These are phyloP conservation scores for Cladophialophora immunda DNA, from an alignment of 2,329 filamentous ascomycete genomes.

Conservation along the genomic window DNA sequence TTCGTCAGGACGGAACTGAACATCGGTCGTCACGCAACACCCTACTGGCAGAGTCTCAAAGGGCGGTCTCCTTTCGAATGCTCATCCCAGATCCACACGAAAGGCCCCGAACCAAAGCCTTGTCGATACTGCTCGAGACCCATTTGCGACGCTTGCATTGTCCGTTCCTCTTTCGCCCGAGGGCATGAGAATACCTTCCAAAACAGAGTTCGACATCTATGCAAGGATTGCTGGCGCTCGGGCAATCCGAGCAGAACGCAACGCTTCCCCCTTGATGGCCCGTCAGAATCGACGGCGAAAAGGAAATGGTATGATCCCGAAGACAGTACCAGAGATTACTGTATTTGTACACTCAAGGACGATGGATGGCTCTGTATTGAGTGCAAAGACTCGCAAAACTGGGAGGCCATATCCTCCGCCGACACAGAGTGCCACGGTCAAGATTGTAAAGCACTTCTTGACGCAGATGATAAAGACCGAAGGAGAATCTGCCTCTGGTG, in stretches of 20 bases:
- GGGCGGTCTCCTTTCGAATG: constrained; percentile 40
- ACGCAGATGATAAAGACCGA: constrained; percentile 41
- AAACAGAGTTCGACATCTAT: constrained; percentile 44
- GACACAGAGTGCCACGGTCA: constrained; percentile 41
- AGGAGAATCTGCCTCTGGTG: constrained; percentile 47
- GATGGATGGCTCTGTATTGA: constrained; percentile 44
- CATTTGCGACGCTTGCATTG: constrained; percentile 46
- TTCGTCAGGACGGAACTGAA: constrained; percentile 37
- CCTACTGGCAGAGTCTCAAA: constrained; percentile 45
- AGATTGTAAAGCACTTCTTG: constrained; percentile 39
- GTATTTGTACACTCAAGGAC: constrained; percentile 41
- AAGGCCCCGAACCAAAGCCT: constrained; percentile 36
- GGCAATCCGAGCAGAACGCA: constrained; percentile 41
- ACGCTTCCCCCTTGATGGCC: constrained; percentile 37
- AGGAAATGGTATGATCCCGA: constrained; percentile 32
- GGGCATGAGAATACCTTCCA: constrained; percentile 44
- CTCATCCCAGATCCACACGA: constrained; percentile 41
- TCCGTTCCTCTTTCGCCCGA: constrained; percentile 42
- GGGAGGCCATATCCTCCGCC: constrained; percentile 34
- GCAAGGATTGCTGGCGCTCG: constrained; percentile 43
- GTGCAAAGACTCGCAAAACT: constrained; percentile 44
- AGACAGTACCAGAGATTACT: constrained; percentile 40
- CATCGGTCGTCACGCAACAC: constrained; percentile 44
- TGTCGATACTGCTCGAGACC: constrained; percentile 45
- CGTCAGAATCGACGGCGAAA: constrained; percentile 14